Conservation (phyloP, 73 alveolate species). For the Stentor roeselii region DNA sequence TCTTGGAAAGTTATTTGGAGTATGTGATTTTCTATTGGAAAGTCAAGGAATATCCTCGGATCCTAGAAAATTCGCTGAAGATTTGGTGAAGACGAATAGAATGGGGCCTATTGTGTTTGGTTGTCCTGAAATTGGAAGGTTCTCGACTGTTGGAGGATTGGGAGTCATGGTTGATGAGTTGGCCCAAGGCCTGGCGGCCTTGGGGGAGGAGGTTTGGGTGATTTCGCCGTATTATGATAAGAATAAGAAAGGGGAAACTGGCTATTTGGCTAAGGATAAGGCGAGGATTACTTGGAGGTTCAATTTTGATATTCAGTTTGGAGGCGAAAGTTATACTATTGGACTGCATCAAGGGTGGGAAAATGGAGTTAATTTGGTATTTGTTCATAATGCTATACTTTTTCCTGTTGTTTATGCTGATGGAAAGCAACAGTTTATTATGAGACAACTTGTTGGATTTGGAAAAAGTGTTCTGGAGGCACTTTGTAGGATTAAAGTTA, state of each 20-base stretch:
- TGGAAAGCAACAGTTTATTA: slow-evolving; percentile 48
- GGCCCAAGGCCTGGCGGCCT: slow-evolving; percentile 76
- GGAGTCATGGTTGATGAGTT: slow-evolving; percentile 99
- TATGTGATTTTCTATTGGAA: background rate
- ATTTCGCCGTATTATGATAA: slow-evolving; percentile 95
- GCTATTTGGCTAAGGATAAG: slow-evolving; percentile 83
- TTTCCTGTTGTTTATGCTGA: slow-evolving; percentile 96
- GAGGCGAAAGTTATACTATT: slow-evolving; percentile 56
- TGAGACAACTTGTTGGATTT: slow-evolving; percentile 53
- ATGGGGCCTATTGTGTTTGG: slow-evolving; percentile 95
- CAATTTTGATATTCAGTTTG: slow-evolving; percentile 73
- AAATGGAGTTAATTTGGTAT: slow-evolving; percentile 84
- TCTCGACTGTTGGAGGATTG: slow-evolving; percentile 98
- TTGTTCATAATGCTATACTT: slow-evolving; percentile 81
- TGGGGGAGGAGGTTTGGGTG: slow-evolving; percentile 92
- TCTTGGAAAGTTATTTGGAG: background rate
- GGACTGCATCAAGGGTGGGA: slow-evolving; percentile 93
- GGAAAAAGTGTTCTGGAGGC: slow-evolving; percentile 94
- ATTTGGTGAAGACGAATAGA: slow-evolving; percentile 62
- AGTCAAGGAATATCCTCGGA: background rate
- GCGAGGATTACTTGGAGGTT: slow-evolving; percentile 70
- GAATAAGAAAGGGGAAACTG: slow-evolving; percentile 79
- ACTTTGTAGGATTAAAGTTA: slow-evolving; percentile 65
- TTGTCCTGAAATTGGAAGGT: slow-evolving; percentile 96
- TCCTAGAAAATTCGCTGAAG: slow-evolving; percentile 26